phyloP scores from a whole-genome alignment of 2,329 filamentous ascomycete species.

The Colletotrichum sp. region DNA sequence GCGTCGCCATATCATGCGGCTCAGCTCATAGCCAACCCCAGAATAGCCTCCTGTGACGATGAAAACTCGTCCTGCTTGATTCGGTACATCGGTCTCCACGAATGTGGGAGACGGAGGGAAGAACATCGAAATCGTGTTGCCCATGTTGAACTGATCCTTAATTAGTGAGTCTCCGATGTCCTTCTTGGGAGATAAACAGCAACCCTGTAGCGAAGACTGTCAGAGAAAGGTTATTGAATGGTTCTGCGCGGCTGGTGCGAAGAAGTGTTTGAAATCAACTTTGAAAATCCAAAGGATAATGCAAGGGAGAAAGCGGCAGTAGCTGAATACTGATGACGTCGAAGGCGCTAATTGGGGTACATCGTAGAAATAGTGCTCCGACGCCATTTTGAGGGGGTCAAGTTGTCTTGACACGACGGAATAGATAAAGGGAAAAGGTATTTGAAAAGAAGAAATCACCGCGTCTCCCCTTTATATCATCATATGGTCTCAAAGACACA shows the following conservation, averaged over 20 bases:
- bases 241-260: neutral
- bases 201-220: neutral
- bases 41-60: slow-evolving; percentile 48
- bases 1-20: slow-evolving; percentile 52
- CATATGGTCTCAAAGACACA: neutral
- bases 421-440: neutral
- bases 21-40: slow-evolving; percentile 51
- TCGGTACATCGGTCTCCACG: neutral
- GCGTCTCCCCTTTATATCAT: neutral
- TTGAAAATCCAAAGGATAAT: neutral
- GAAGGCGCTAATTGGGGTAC: neutral
- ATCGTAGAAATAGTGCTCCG: neutral
- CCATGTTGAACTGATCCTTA: neutral
- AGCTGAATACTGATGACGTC: neutral
- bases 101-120: neutral
- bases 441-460: neutral
- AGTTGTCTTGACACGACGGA: neutral
- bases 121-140: neutral
- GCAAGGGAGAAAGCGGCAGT: neutral
- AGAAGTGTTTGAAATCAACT: neutral
- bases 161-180: rapidly evolving
- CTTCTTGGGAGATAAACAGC: neutral
- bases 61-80: slow-evolving; percentile 21
- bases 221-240: rapidly evolving
- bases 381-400: neutral